phyloP scores from a whole-genome alignment of 306 rosid genomes.

The Sicyos baderoa region DNA sequence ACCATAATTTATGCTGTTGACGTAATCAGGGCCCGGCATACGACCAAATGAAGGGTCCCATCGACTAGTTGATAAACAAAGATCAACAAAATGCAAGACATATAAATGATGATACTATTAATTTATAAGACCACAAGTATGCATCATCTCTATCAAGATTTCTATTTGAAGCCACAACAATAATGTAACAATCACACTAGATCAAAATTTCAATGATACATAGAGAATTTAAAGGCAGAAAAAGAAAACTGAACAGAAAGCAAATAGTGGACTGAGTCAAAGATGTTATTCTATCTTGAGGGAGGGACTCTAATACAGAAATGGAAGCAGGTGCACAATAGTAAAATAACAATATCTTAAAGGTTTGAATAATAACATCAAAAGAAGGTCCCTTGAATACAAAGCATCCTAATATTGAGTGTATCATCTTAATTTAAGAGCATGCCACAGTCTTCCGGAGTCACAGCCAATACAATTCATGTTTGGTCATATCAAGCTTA shows the following conservation, averaged over 20 bases:
- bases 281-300: background rate
- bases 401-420: background rate
- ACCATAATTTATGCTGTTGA: conserved; percentile 66
- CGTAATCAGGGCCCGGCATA: conserved; percentile 73
- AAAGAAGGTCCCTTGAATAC: background rate
- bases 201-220: conserved; percentile 1
- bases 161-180: background rate
- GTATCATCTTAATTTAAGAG: background rate
- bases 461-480: background rate
- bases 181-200: background rate
- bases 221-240: background rate
- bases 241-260: background rate
- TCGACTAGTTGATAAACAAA: conserved; percentile 43
- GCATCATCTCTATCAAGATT: background rate
- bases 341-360: background rate
- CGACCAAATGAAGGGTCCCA: conserved; percentile 86
- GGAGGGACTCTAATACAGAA: background rate
- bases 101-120: background rate
- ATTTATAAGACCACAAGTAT: background rate
- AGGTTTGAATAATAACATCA: background rate
- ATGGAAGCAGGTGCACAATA: background rate
- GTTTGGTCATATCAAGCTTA: background rate
- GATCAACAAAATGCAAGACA: conserved; percentile 24
- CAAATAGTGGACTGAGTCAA: background rate
- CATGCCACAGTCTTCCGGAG: background rate